Evolutionary conservation across 371 early-diverging fungal species (phyloP).

Genomic region (Mortierella sp.): DNA sequence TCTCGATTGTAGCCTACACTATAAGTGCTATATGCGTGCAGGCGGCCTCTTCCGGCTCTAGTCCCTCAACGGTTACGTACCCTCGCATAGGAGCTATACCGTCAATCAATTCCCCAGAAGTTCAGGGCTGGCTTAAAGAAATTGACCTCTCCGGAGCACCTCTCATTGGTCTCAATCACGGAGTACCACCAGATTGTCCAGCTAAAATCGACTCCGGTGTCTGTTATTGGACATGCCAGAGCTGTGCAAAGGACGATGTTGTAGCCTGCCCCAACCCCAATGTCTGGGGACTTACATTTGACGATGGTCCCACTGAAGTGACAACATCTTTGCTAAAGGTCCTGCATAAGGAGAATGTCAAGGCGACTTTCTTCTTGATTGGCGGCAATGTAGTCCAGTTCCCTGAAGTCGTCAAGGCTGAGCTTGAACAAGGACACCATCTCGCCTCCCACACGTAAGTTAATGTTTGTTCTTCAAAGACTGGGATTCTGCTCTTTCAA

Average conservation of each 20-base stretch:
- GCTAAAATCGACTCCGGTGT: conserved; percentile 1
- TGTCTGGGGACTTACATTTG: conserved; percentile 57
- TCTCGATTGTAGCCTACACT: background rate
- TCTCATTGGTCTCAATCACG: conserved; percentile 10
- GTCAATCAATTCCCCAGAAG: conserved; percentile 13
- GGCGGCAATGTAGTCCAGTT: conserved; percentile 58
- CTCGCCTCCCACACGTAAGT: conserved; percentile 53
- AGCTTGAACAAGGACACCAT: conserved; percentile 34
- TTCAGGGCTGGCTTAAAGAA: conserved; percentile 36
- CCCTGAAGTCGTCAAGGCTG: conserved; percentile 58
- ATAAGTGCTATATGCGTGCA: background rate
- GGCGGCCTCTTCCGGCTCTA: background rate
- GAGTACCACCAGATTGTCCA: conserved; percentile 38
- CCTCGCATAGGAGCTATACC: conserved; percentile 19
- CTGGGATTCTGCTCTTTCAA: background rate
- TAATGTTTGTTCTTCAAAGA: background rate
- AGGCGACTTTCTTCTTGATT: conserved; percentile 79
- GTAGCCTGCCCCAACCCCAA: conserved; percentile 38
- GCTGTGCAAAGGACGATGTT: conserved; percentile 48
- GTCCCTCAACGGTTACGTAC: background rate
- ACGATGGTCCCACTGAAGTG: conserved; percentile 54
- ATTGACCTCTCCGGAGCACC: conserved; percentile 40
- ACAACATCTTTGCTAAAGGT: conserved; percentile 62
- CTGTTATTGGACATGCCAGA: conserved; percentile 53
- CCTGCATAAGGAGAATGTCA: conserved; percentile 61